phyloP scores from a whole-genome alignment of 2,329 filamentous ascomycete genomes.

The Elsinoe perseae region DNA sequence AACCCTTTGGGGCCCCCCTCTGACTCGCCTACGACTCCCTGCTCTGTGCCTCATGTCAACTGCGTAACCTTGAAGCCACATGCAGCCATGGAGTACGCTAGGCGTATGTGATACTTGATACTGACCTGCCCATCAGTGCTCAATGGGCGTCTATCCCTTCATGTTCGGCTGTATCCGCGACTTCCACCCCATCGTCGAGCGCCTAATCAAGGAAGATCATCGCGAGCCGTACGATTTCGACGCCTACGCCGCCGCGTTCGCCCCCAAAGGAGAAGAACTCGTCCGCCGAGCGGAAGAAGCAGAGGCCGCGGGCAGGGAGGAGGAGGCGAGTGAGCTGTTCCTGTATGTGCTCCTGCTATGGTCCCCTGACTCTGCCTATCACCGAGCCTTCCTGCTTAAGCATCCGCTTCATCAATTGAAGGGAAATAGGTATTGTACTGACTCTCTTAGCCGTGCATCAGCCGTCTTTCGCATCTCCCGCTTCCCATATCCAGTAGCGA shows the following conservation, averaged over 20 bases:
- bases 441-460: conserved; percentile 48
- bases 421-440: conserved; percentile 10
- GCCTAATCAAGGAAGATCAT: conserved; percentile 53
- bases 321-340: conserved; percentile 54
- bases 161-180: conserved; percentile 63
- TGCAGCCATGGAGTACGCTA: too few species aligned
- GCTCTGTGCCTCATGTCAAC: too few species aligned
- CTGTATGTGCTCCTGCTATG: conserved; percentile 33
- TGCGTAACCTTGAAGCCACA: too few species aligned
- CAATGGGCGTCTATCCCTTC: conserved; percentile 54
- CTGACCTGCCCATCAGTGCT: conserved; percentile 25
- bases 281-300: conserved; percentile 46
- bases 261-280: conserved; percentile 54
- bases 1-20: too few species aligned
- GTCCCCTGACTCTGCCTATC: too few species aligned
- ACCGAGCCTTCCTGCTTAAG: too few species aligned
- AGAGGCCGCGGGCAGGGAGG: conserved; percentile 41
- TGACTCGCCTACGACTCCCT: too few species aligned
- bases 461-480: conserved; percentile 66
- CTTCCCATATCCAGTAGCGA: conserved; percentile 51
- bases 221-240: conserved; percentile 57
- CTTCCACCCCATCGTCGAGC: conserved; percentile 61
- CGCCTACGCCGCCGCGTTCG: conserved; percentile 55
- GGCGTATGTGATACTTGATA: neutral
- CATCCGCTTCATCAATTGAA: too few species aligned